Evolutionary conservation across 75 land plant species (phyloP), one percentile per base, ranked within the genome.

Genomic region (Selaginella moellendorffii): DNA sequence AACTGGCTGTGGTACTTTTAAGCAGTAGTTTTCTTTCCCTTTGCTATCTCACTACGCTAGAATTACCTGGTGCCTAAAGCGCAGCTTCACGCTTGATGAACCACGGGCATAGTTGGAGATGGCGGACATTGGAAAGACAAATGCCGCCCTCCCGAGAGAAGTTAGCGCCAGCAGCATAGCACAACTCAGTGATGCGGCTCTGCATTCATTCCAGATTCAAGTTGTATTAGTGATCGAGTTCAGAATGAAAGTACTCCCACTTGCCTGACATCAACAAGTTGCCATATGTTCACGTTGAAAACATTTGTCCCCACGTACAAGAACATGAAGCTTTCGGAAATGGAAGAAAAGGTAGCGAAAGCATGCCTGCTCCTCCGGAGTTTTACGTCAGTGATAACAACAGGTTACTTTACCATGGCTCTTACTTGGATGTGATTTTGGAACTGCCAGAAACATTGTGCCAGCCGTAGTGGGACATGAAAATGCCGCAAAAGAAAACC

Each of bases 401-500:
- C 2, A 23, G 29, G 27, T 2, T 14, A 28, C 5, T 25, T 23
- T 29, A 61, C 2, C 36, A 24, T 19, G 18, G 14, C 46, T 28
- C 24, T 27, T 69, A 69, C 76, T 27, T 86, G 51, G 90, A 77
- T n/a, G 89, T 85, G 28, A 76, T 68, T 65, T 80, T 75, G 53
- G 89, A 85, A 54, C 67, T 76, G 1, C 83, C 83, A 36, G 76
- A 75, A 29, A 83, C 74, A 68, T 83, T 86, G 66, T 86, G 90
- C 86, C 83, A 86, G 27, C 81, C 79, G 62, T 86, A 86, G 69
- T 86, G 90, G 5, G 83, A 83, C 90, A 86, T 86, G 1, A 86
- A 69, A 76, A 86, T 80, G 31, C 90, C 90, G 70, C 81, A 83
- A 29, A 83, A 86, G 78, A 86, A 86, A 19, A 86, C 90, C 1